These are phyloP conservation scores for Zalerion maritima DNA, from an alignment of 495 filamentous ascomycete genomes.

Conservation along the genomic window DNA sequence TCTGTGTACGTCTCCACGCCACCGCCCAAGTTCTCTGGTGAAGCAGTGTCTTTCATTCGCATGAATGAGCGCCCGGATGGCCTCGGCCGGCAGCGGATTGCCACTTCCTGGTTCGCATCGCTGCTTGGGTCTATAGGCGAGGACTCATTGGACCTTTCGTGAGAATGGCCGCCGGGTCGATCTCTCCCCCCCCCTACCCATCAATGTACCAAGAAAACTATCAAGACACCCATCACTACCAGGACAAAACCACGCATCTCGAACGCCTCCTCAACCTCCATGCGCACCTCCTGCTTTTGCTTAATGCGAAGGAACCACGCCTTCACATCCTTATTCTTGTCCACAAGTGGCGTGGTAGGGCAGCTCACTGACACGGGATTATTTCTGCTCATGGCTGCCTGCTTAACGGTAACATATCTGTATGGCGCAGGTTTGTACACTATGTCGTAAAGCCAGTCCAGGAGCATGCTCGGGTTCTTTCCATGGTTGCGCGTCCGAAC, in stretches of 20 bases:
- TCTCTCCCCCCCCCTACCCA: no score
- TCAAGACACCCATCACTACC: constrained; percentile 14
- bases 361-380: background rate
- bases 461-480: constrained; percentile 9
- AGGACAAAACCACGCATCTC: constrained; percentile 27
- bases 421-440: constrained; percentile 21
- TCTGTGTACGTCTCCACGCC: no score
- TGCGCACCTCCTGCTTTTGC: constrained; percentile 33
- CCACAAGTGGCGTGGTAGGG: background rate
- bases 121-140: no score
- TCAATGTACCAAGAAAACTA: constrained; percentile 13
- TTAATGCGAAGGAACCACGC: constrained; percentile 34
- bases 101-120: no score
- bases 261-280: constrained; percentile 38
- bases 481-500: constrained; percentile 23
- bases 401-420: constrained; percentile 11
- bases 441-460: constrained; percentile 24
- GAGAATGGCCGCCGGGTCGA: no score
- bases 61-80: no score
- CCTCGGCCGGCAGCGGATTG: no score
- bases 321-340: constrained; percentile 2
- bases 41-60: no score
- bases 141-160: no score
- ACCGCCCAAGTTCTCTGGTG: no score
- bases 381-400: background rate